These are phyloP conservation scores for Cordyceps cicadae DNA, from an alignment of 2,329 filamentous ascomycete species.

Conservation along the genomic window DNA sequence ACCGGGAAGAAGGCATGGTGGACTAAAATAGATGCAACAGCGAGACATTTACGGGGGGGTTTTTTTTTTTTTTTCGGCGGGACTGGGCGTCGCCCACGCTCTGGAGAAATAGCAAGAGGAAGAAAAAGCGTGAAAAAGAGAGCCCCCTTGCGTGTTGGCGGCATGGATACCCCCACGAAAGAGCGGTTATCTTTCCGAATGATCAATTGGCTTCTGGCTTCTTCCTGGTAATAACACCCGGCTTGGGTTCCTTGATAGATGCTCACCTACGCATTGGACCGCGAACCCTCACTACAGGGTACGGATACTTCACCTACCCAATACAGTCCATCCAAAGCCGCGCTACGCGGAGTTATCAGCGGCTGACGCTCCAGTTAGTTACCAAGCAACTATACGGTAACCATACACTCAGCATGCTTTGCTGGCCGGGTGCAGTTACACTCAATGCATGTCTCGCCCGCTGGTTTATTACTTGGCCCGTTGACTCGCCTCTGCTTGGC, in stretches of 20 bases:
- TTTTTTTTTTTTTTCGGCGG: background rate
- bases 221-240: too few species aligned
- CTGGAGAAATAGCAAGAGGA: background rate
- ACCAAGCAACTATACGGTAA: background rate
- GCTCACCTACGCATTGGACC: too few species aligned
- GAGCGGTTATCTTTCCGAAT: too few species aligned
- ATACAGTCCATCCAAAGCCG: background rate
- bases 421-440: background rate
- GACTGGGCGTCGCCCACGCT: background rate
- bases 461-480: background rate
- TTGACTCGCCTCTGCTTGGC: background rate
- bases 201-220: too few species aligned
- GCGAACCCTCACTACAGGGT: too few species aligned
- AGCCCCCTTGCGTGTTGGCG: too few species aligned
- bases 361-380: background rate
- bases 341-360: background rate
- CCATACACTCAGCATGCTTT: slow-evolving; percentile 5
- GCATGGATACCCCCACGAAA: too few species aligned
- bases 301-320: background rate
- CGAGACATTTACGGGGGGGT: slow-evolving; percentile 1
- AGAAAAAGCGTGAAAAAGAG: background rate
- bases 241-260: background rate
- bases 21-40: background rate
- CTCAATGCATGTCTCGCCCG: slow-evolving; percentile 8
- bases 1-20: background rate